Evolutionary conservation across 2,329 filamentous ascomycete genomes (phyloP).

Genomic region (Alternaria tenuissima): DNA sequence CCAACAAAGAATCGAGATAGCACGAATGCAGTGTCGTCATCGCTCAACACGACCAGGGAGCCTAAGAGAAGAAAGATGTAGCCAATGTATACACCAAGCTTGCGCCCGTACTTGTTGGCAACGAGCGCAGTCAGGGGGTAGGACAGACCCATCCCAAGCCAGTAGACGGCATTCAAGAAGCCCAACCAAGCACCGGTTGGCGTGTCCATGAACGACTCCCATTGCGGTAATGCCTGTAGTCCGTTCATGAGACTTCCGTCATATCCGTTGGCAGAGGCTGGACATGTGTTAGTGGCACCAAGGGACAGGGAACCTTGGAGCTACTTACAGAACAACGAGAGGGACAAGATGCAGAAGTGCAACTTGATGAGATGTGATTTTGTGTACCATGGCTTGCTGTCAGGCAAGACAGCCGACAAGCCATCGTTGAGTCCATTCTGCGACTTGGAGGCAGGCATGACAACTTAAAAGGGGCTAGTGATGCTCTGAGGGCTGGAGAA

Average conservation of each 20-base stretch:
- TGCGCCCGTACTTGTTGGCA: not conserved
- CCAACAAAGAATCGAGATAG: not conserved
- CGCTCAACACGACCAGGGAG: no score
- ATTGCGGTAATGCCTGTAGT: not conserved
- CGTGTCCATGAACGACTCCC: not conserved
- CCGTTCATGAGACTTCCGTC: not conserved
- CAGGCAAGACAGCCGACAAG: not conserved
- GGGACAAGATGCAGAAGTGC: not conserved
- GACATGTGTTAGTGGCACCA: not conserved
- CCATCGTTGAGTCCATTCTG: not conserved
- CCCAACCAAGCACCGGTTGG: not conserved
- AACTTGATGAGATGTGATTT: not conserved
- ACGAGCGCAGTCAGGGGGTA: not conserved
- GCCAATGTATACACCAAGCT: not conserved
- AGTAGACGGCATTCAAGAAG: not conserved
- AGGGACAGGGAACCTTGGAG: not conserved
- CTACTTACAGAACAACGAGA: not conserved
- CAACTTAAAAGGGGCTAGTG: no score
- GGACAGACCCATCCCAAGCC: not conserved
- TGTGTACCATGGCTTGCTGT: not conserved
- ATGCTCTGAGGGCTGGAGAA: no score
- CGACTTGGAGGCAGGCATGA: not conserved
- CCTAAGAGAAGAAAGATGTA: not conserved
- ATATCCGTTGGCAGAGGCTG: not conserved
- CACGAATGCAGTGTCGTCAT: not conserved